Evolutionary conservation across 768 basidiomycete species (phyloP), one percentile per base, ranked within the genome.

Genomic region (Phanerochaete sordida): DNA sequence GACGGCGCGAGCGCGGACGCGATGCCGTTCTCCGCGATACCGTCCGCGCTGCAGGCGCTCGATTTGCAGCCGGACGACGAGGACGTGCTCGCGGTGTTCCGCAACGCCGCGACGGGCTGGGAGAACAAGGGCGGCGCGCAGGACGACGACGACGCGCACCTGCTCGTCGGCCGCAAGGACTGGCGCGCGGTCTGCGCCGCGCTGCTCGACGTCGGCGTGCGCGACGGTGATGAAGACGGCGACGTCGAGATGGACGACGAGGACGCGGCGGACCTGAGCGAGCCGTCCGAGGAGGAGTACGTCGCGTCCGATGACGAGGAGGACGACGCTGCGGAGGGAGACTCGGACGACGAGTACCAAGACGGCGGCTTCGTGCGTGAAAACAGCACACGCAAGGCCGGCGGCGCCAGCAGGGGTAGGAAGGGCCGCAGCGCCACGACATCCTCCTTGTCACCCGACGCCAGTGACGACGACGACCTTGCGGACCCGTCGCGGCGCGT

Each of bases 141-240:
- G 30, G 59, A 56, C 1, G 63, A 67, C 1, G 63, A 67, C 5
- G 57, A 60, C 6, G 67, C 65, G 31, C 74, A 70, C 15, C 70
- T 71, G 28, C 69, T 73, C 46, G 81, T 94, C 26, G 82, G 79
- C 64, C 75, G 79, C 51, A 84, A 85, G 28, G 91, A 93, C 68
- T 94, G 89, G 88, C 81, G 88, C 37, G 80, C 89, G 13, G 88
- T 94, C 3, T 93, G 91, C 68, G 84, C 87, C 11, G 87, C 87
- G 3, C 74, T 94, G 13, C 76, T 93, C 11, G 74, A 72, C 11
- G 57, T 66, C 2, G 73, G 70, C 7, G 68, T 48, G 13, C 68
- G 54, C 3, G 65, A 62, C 1, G 66, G 62, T 3, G n/a, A n/a
- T 1, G 64, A 56, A 4, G 59, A 59, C 13, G 71, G 68, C n/a